Evolutionary conservation across 2,329 filamentous ascomycete species (phyloP).

Genomic region (Calonectria naviculata): DNA sequence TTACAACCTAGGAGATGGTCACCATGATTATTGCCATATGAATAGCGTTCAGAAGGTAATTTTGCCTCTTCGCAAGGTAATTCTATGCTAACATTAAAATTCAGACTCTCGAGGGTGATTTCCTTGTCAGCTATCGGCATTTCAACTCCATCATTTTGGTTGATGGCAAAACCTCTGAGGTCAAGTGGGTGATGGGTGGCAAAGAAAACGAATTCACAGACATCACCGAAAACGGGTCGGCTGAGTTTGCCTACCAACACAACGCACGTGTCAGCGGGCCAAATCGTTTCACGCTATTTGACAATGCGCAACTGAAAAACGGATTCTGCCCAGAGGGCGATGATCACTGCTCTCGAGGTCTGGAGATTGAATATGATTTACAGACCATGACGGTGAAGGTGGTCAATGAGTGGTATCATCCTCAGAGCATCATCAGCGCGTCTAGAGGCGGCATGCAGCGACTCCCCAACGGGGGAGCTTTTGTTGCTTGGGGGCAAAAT

Average conservation of each 20-base stretch:
- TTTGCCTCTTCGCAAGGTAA: background rate
- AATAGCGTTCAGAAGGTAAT: slow-evolving; percentile 10
- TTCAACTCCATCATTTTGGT: background rate
- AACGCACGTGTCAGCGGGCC: background rate
- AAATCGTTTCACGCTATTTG: background rate
- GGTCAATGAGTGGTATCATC: slow-evolving; percentile 2
- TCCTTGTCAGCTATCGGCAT: background rate
- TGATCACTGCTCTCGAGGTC: background rate
- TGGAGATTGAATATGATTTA: background rate
- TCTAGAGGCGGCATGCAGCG: background rate
- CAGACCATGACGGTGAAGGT: background rate
- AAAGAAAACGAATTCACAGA: background rate
- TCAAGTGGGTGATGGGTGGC: slow-evolving; percentile 6
- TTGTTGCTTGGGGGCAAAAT: slow-evolving; percentile 7
- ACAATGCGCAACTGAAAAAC: background rate
- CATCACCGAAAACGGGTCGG: background rate
- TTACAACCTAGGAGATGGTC: background rate
- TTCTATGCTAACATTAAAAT: background rate
- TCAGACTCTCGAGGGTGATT: background rate
- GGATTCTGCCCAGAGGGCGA: background rate
- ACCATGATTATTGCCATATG: slow-evolving; percentile 2
- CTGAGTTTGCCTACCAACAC: background rate
- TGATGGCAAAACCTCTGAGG: background rate
- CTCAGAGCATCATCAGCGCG: background rate
- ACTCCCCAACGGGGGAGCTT: background rate